Conservation (phyloP, 2,329 filamentous ascomycete genomes). For the Pyrenochaeta sp. region DNA sequence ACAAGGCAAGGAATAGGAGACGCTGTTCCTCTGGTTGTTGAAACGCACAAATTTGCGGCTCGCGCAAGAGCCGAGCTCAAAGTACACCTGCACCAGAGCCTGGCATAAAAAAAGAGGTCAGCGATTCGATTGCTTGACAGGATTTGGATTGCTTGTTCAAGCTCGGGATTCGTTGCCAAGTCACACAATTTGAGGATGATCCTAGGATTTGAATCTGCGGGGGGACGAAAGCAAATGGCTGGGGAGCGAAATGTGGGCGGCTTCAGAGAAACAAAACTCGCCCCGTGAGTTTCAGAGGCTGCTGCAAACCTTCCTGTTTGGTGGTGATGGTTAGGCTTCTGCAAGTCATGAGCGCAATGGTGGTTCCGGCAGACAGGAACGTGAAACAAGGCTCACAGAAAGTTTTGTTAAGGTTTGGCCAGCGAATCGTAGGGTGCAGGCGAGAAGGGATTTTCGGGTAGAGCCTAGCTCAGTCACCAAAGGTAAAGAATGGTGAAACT, state of each 20-base stretch:
- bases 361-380: slow-evolving; percentile 3
- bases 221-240: slow-evolving; percentile 24
- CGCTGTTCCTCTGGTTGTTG: slow-evolving; percentile 20
- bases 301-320: neutral
- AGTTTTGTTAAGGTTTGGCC: slow-evolving; percentile 18
- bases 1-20: slow-evolving; percentile 19
- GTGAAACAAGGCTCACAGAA: slow-evolving; percentile 23
- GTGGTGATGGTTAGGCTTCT: slow-evolving; percentile 1
- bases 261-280: neutral
- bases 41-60: slow-evolving; percentile 27
- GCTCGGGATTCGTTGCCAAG: slow-evolving; percentile 8
- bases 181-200: slow-evolving; percentile 24
- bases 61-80: slow-evolving; percentile 8
- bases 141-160: slow-evolving; percentile 6
- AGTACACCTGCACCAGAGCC: slow-evolving; percentile 11
- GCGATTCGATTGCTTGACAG: slow-evolving; percentile 12
- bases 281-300: neutral
- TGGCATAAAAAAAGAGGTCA: slow-evolving; percentile 20
- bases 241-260: slow-evolving; percentile 26
- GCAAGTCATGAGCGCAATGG: slow-evolving; percentile 11
- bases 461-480: slow-evolving; percentile 27
- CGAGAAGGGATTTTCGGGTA: slow-evolving; percentile 19
- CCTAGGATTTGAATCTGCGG: slow-evolving; percentile 21
- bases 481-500: slow-evolving; percentile 16
- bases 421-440: slow-evolving; percentile 26